A percentile compares a stretch with the other conserved stretches of the same genome.
Evolutionary conservation across 768 basidiomycete genomes (phyloP).

Genomic region (Kwoniella bestiolae): DNA sequence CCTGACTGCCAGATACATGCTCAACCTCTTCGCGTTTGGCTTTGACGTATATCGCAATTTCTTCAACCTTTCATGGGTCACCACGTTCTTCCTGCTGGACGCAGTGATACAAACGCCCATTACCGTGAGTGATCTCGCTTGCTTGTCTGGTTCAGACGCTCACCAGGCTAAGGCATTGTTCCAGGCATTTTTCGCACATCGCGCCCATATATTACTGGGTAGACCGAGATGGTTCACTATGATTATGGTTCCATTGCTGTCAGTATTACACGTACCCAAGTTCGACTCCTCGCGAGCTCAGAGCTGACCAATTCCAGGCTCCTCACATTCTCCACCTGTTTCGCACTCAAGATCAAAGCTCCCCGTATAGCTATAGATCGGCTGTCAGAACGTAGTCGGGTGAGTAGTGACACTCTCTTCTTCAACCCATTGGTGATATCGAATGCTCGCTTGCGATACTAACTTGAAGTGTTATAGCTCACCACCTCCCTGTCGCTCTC

Average conservation of each 20-base stretch:
- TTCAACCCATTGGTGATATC: too few relatives aligned
- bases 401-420: neutral
- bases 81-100: slow-evolving; percentile 9
- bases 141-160: neutral
- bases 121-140: slow-evolving; percentile 2
- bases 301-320: neutral
- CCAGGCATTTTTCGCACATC: slow-evolving; percentile 16
- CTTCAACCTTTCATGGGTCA: slow-evolving; percentile 11
- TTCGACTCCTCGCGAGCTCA: neutral
- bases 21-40: slow-evolving; percentile 20
- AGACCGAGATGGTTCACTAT: neutral
- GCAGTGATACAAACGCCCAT: slow-evolving; percentile 8
- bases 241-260: slow-evolving; percentile 1
- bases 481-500: neutral
- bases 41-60: slow-evolving; percentile 16
- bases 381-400: neutral
- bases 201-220: slow-evolving; percentile 12
- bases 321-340: neutral
- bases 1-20: slow-evolving; percentile 11
- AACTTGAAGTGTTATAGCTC: neutral
- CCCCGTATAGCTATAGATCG: neutral
- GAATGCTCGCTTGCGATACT: neutral
- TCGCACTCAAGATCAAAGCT: slow-evolving; percentile 5
- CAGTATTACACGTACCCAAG: too few relatives aligned
- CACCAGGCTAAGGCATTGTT: neutral